Conservation (phyloP, 768 basidiomycete species). For the Hericium erinaceus region DNA sequence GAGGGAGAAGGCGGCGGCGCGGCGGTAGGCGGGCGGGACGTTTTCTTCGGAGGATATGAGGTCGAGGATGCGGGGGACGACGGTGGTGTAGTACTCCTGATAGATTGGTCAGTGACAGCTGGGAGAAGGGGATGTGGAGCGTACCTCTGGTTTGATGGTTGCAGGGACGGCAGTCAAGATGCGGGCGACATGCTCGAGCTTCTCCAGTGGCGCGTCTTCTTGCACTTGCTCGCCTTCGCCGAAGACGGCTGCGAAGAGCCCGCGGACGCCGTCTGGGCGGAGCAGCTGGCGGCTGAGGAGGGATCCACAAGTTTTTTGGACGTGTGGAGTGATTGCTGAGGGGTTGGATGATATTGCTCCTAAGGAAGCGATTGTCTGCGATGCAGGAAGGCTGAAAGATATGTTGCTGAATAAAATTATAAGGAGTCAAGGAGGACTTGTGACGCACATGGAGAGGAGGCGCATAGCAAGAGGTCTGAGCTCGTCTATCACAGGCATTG, state of each 20-base stretch:
- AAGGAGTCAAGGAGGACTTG: not conserved
- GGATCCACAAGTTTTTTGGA: conserved; percentile 48
- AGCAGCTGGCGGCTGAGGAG: conserved; percentile 64
- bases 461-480: conserved; percentile 45
- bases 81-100: conserved; percentile 52
- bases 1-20: conserved; percentile 60
- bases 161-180: conserved; percentile 58
- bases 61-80: conserved; percentile 47
- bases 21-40: conserved; percentile 35
- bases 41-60: conserved; percentile 32
- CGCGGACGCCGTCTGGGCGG: conserved; percentile 59
- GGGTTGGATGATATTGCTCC: conserved; percentile 45
- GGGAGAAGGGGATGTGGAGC: not conserved
- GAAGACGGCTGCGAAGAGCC: conserved; percentile 61
- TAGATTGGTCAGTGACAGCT: not conserved
- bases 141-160: conserved; percentile 43
- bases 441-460: conserved; percentile 53
- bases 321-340: conserved; percentile 36
- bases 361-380: conserved; percentile 57
- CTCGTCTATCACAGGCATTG: conserved; percentile 32
- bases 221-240: conserved; percentile 43
- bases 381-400: conserved; percentile 46
- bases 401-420: not conserved
- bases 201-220: conserved; percentile 51
- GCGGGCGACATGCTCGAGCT: conserved; percentile 62